Conservation (phyloP, 768 basidiomycete species). For the Podaxis carcinomalis region DNA sequence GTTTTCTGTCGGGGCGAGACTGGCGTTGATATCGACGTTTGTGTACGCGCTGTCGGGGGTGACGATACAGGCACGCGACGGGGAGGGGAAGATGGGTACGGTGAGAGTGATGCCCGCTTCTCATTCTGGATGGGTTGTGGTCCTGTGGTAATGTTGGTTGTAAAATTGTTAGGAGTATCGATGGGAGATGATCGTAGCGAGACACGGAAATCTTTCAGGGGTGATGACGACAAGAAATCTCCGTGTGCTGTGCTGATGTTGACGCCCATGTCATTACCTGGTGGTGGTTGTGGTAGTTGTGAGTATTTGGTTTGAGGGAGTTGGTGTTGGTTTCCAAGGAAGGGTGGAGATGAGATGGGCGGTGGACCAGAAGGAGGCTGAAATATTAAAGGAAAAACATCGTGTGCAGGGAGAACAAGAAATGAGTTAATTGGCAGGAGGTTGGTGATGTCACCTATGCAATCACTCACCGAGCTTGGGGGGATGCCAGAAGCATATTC, state of each 20-base stretch:
- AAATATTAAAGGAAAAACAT: conserved; percentile 1
- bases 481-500: conserved; percentile 16
- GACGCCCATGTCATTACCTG: conserved; percentile 8
- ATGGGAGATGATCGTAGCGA: conserved; percentile 4
- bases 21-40: neutral
- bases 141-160: neutral
- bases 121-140: neutral
- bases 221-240: neutral
- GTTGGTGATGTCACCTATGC: conserved; percentile 19
- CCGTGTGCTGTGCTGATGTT: neutral
- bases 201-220: neutral
- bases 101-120: neutral
- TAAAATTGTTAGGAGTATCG: neutral
- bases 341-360: conserved; percentile 10
- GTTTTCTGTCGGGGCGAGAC: neutral
- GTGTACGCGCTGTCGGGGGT: neutral
- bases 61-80: conserved; percentile 4
- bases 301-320: neutral
- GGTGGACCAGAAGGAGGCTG: conserved; percentile 6
- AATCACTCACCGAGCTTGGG: conserved; percentile 19
- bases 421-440: neutral
- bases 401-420: neutral
- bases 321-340: neutral
- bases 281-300: neutral
- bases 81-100: neutral